Percentiles rank a stretch among this genome's conserved stretches.
Evolutionary conservation across 139 green algal genomes (phyloP).

Genomic region (Axilococcus clingmanii): DNA sequence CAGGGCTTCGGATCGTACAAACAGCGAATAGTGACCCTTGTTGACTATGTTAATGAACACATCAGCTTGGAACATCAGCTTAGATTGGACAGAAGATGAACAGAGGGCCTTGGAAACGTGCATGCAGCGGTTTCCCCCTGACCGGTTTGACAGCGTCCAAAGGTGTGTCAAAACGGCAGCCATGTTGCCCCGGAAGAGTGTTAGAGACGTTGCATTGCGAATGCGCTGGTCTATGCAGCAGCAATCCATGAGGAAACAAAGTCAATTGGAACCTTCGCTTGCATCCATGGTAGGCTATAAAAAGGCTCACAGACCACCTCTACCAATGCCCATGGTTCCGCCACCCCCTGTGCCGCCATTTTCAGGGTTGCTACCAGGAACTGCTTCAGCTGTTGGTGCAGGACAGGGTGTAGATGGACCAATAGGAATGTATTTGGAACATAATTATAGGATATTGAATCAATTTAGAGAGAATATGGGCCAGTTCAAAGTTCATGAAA

Average conservation of each 20-base stretch:
- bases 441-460: constrained; percentile 54
- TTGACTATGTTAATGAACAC: not conserved
- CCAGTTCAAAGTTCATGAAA: constrained; percentile 58
- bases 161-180: constrained; percentile 55
- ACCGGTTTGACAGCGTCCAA: constrained; percentile 29
- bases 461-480: constrained; percentile 47
- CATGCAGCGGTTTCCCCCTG: constrained; percentile 32
- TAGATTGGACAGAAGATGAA: constrained; percentile 54
- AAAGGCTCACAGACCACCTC: no score
- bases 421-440: constrained; percentile 35
- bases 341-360: not conserved
- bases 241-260: constrained; percentile 23
- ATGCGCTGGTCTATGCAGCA: constrained; percentile 43
- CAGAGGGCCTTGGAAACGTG: constrained; percentile 38
- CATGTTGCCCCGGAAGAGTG: constrained; percentile 48
- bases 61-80: constrained; percentile 6
- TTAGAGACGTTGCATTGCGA: constrained; percentile 61
- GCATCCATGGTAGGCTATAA: not conserved
- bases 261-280: constrained; percentile 4
- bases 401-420: constrained; percentile 6
- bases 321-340: constrained; percentile 1
- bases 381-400: not conserved
- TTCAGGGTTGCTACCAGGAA: not conserved
- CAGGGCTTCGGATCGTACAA: no score
- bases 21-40: not conserved